A percentile compares a stretch with the other conserved stretches of the same genome.
These are phyloP conservation scores for Macrolepiota albuminosa DNA, from an alignment of 768 basidiomycete species.

Conservation along the genomic window DNA sequence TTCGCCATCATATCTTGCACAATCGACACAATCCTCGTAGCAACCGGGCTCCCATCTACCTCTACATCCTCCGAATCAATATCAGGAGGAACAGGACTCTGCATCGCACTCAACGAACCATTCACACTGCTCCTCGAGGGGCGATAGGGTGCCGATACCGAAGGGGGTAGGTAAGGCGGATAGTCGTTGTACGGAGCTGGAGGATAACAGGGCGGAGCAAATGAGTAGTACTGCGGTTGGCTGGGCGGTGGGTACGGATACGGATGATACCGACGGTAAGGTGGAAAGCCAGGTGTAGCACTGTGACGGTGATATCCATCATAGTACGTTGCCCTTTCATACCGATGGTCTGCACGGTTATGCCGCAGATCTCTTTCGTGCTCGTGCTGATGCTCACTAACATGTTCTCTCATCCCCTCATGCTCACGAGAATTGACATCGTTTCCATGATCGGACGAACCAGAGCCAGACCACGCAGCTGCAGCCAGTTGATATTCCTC, in stretches of 20 bases:
- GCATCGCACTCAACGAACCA: background rate
- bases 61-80: constrained; percentile 1
- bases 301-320: background rate
- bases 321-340: background rate
- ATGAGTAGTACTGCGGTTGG: background rate
- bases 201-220: background rate
- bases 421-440: background rate
- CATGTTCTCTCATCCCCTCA: background rate
- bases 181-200: background rate
- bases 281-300: background rate
- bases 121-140: background rate
- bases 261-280: background rate
- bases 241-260: background rate
- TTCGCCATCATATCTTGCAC: constrained; percentile 8
- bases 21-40: constrained; percentile 9
- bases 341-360: background rate
- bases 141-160: constrained; percentile 1
- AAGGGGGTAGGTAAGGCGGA: background rate
- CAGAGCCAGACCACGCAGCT: constrained; percentile 8
- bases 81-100: background rate
- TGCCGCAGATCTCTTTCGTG: background rate
- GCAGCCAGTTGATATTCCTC: constrained; percentile 9
- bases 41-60: constrained; percentile 1
- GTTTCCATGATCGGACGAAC: background rate
- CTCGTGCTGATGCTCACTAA: background rate